These are phyloP conservation scores for Talaromyces stipitatus DNA, from an alignment of 495 filamentous ascomycete species.

Conservation along the genomic window DNA sequence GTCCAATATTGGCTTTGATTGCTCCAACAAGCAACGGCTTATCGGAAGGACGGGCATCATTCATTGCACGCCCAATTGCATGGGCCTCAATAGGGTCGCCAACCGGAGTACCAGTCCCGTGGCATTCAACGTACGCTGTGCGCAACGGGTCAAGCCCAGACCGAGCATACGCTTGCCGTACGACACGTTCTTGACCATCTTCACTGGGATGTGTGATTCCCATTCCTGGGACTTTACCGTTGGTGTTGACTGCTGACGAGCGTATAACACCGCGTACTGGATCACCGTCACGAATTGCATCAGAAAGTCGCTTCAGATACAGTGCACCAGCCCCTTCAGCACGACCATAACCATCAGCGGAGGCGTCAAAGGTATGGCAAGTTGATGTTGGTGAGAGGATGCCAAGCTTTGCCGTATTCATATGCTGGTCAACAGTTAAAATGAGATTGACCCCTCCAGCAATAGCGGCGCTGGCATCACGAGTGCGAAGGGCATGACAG, in stretches of 20 bases:
- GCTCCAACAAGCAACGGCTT: conserved; percentile 19
- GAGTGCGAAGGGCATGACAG: conserved; percentile 12
- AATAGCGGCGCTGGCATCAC: conserved; percentile 28
- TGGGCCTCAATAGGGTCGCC: not conserved
- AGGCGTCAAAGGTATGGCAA: conserved; percentile 32
- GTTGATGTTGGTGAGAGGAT: conserved; percentile 17
- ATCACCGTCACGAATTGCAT: conserved; percentile 47
- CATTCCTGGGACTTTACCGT: conserved; percentile 21
- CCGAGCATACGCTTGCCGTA: conserved; percentile 21
- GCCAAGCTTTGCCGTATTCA: conserved; percentile 8
- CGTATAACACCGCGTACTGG: conserved; percentile 58
- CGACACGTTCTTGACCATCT: conserved; percentile 30
- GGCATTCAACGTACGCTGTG: conserved; percentile 39
- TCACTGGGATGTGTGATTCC: conserved; percentile 35
- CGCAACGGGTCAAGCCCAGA: conserved; percentile 32
- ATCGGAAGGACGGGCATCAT: conserved; percentile 4
- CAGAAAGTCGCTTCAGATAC: conserved; percentile 50
- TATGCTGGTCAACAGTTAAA: conserved; percentile 11
- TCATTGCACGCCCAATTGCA: conserved; percentile 25
- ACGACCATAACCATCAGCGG: conserved; percentile 37
- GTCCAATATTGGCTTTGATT: conserved; percentile 46
- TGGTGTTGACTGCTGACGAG: conserved; percentile 32
- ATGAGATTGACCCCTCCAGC: conserved; percentile 41
- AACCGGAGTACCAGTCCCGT: conserved; percentile 38
- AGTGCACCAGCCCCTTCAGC: conserved; percentile 54